Evolutionary conservation across 1,139 yeast species (phyloP).

Genomic region (Candida mesenterica): DNA sequence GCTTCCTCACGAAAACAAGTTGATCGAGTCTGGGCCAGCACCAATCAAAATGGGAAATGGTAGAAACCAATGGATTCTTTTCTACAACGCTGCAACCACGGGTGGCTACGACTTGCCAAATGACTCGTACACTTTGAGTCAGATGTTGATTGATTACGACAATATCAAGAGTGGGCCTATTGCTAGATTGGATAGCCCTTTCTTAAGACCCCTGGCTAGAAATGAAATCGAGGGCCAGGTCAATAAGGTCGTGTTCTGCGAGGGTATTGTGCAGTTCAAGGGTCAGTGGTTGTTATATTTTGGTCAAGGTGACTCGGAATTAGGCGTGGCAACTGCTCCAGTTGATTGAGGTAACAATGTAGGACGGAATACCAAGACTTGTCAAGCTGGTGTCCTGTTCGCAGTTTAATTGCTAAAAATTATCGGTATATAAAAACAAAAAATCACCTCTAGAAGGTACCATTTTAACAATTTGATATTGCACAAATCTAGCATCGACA

Average conservation of each 20-base stretch:
- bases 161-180: constrained; percentile 35
- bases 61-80: constrained; percentile 36
- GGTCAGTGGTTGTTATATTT: constrained; percentile 44
- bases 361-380: no score
- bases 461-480: no score
- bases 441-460: no score
- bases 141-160: constrained; percentile 46
- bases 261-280: constrained; percentile 44
- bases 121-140: constrained; percentile 38
- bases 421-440: no score
- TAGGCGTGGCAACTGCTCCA: constrained; percentile 41
- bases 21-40: constrained; percentile 47
- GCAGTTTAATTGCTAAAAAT: no score
- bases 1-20: constrained; percentile 34
- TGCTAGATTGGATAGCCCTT: constrained; percentile 39
- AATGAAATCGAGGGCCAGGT: constrained; percentile 45
- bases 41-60: constrained; percentile 37
- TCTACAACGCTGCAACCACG: constrained; percentile 42
- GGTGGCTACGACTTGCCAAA: constrained; percentile 32
- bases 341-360: no score
- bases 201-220: constrained; percentile 34
- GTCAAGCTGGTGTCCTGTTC: no score
- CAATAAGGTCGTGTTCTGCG: constrained; percentile 44
- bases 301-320: constrained; percentile 46
- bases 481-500: no score